These are phyloP conservation scores for Rhizopogon rudus DNA, from an alignment of 768 basidiomycete species.

Conservation along the genomic window DNA sequence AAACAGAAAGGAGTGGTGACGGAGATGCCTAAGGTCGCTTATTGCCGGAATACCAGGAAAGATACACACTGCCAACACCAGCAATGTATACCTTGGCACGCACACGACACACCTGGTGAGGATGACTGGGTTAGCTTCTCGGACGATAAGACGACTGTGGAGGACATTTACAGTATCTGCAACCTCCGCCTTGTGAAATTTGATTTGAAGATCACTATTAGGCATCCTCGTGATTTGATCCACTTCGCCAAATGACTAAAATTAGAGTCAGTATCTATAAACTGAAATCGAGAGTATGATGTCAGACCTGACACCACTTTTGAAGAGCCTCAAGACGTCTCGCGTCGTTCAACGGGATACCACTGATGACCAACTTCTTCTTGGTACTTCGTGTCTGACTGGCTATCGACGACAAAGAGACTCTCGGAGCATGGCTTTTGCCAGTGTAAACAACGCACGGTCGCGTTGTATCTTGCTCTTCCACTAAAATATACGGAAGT, in stretches of 20 bases:
- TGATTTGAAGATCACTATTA: conserved; percentile 74
- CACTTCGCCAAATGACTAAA: conserved; percentile 70
- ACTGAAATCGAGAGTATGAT: background rate
- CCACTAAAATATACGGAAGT: conserved; percentile 15
- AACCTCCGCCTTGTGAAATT: conserved; percentile 70
- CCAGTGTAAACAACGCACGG: conserved; percentile 25
- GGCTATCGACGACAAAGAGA: conserved; percentile 31
- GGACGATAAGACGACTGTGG: background rate
- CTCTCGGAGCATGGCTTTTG: conserved; percentile 17
- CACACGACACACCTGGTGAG: conserved; percentile 64
- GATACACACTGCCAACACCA: conserved; percentile 72
- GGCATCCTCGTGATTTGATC: conserved; percentile 68
- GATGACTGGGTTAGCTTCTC: conserved; percentile 9
- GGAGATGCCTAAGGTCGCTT: conserved; percentile 24
- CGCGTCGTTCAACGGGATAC: conserved; percentile 55
- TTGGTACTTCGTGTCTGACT: conserved; percentile 36
- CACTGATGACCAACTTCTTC: conserved; percentile 66
- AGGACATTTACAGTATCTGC: conserved; percentile 64
- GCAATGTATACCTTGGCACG: conserved; percentile 70
- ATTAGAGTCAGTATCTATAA: background rate
- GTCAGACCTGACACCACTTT: conserved; percentile 68
- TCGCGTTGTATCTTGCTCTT: conserved; percentile 22
- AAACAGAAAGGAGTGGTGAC: conserved; percentile 9
- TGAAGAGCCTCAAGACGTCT: conserved; percentile 63
- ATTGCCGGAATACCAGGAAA: conserved; percentile 69